Conservation (phyloP, 371 early-diverging fungal species). For the Umbelopsis sp. region DNA sequence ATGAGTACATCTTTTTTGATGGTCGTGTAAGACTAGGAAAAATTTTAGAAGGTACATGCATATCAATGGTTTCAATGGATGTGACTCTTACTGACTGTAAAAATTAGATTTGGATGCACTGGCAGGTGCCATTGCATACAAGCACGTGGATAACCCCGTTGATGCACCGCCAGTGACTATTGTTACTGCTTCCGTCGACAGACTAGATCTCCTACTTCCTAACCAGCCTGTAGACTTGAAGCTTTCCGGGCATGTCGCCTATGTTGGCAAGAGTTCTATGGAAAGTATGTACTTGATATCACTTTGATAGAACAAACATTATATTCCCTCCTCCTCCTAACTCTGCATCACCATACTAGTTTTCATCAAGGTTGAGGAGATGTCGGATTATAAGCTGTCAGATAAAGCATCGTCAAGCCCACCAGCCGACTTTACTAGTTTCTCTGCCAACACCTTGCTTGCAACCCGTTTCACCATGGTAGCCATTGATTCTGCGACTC, state of each 20-base stretch:
- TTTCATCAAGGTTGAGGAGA: slow-evolving; percentile 68
- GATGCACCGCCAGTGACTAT: slow-evolving; percentile 63
- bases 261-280: slow-evolving; percentile 86
- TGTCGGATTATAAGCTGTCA: slow-evolving; percentile 27
- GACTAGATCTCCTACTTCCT: slow-evolving; percentile 75
- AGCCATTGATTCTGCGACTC: slow-evolving; percentile 76
- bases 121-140: slow-evolving; percentile 81
- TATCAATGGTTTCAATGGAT: background rate
- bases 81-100: background rate
- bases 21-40: slow-evolving; percentile 72
- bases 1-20: slow-evolving; percentile 79
- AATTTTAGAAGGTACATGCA: slow-evolving; percentile 51
- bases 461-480: slow-evolving; percentile 93
- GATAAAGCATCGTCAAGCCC: slow-evolving; percentile 22
- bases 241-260: slow-evolving; percentile 77
- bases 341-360: slow-evolving; percentile 33
- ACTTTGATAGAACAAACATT: background rate
- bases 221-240: slow-evolving; percentile 70
- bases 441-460: slow-evolving; percentile 61
- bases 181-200: slow-evolving; percentile 89
- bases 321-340: background rate
- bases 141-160: slow-evolving; percentile 67
- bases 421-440: slow-evolving; percentile 29
- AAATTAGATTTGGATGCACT: slow-evolving; percentile 79
- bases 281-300: slow-evolving; percentile 48